phyloP scores from a whole-genome alignment of 1,139 yeast genomes.

The Geotrichum aggregatum region DNA sequence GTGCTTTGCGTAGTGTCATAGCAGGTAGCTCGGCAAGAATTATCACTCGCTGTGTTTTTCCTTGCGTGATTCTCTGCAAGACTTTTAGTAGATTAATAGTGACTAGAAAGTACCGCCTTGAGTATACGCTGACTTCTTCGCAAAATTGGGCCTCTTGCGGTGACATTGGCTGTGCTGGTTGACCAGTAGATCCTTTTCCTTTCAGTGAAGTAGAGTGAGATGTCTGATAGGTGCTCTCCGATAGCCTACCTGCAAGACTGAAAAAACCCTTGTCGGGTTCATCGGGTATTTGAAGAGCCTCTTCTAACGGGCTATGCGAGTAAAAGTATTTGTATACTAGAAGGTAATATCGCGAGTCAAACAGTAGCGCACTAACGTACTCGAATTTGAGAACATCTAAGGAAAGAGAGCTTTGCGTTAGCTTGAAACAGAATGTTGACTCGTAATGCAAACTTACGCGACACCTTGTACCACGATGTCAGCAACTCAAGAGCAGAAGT shows the following conservation, averaged over 20 bases:
- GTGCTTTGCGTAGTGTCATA: conserved; percentile 40
- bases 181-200: too few species aligned
- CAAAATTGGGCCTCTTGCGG: conserved; percentile 2
- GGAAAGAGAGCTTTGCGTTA: background rate
- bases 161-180: too few species aligned
- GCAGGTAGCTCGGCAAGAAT: conserved; percentile 44
- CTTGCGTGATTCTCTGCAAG: conserved; percentile 37
- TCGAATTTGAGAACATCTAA: conserved; percentile 66
- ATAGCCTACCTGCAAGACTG: conserved; percentile 40
- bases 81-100: conserved; percentile 37
- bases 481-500: conserved; percentile 52
- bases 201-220: too few species aligned
- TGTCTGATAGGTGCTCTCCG: too few species aligned
- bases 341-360: conserved; percentile 63
- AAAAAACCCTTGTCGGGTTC: conserved; percentile 47
- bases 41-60: conserved; percentile 43
- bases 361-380: conserved; percentile 65
- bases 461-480: conserved; percentile 71
- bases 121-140: conserved; percentile 27
- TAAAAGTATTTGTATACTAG: conserved; percentile 41
- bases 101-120: conserved; percentile 35
- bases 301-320: conserved; percentile 38
- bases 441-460: conserved; percentile 41
- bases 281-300: conserved; percentile 34
- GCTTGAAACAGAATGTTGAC: too few species aligned